These are phyloP conservation scores for Globisporangium perplexum DNA, from an alignment of 352 stramenopile genomes.

Conservation along the genomic window DNA sequence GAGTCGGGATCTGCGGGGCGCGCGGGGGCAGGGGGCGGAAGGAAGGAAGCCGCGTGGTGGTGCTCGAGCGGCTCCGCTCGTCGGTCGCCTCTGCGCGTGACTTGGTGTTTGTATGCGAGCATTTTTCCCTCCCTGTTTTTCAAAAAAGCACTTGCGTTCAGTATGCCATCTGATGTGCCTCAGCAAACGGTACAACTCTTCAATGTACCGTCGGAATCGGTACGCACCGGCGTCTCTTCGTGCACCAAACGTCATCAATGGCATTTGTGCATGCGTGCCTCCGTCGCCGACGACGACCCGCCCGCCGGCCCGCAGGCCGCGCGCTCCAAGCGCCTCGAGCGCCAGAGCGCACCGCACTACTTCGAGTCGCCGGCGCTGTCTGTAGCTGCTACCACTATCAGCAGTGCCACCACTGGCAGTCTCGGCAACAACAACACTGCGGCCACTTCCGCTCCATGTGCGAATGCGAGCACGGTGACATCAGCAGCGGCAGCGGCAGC, in stretches of 20 bases:
- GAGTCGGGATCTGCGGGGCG: background rate
- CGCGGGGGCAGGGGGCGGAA: too few relatives aligned
- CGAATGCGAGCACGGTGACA: background rate
- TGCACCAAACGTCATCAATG: too few relatives aligned
- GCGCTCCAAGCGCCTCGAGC: slow-evolving; percentile 16
- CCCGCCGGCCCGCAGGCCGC: slow-evolving; percentile 14
- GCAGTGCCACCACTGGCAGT: background rate
- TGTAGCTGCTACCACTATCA: background rate
- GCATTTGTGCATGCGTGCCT: slow-evolving; percentile 11
- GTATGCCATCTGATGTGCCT: too few relatives aligned
- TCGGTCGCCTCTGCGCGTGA: background rate
- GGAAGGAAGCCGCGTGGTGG: too few relatives aligned
- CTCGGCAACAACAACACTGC: background rate
- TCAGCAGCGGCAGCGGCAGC: too few relatives aligned
- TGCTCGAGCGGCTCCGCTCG: background rate
- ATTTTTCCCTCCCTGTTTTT: background rate
- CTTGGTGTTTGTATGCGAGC: background rate
- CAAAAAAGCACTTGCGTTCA: too few relatives aligned
- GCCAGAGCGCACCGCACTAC: slow-evolving; percentile 2
- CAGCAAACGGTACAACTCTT: too few relatives aligned
- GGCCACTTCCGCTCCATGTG: background rate
- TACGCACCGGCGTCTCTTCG: background rate
- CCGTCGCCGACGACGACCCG: slow-evolving; percentile 15
- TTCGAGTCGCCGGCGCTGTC: background rate
- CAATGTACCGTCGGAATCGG: too few relatives aligned